phyloP scores from a whole-genome alignment of 1,284 basidiomycete species.

The Tilletia walkeri region DNA sequence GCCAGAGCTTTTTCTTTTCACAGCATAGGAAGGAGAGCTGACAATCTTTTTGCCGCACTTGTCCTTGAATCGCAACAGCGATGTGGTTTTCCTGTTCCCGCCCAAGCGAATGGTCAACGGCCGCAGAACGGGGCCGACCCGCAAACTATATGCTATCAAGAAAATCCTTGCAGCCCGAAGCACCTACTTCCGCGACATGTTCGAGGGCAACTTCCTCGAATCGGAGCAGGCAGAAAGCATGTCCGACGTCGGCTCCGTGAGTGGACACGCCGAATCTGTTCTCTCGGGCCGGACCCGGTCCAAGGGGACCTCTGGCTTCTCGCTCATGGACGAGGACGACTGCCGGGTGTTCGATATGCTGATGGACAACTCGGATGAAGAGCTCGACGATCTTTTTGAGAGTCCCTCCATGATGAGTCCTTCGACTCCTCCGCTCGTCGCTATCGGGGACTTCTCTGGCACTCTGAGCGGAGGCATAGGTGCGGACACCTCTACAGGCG shows the following conservation, averaged over 20 bases:
- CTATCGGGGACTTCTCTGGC: background rate
- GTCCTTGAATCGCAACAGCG: constrained; percentile 20
- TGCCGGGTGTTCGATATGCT: constrained; percentile 25
- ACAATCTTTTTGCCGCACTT: background rate
- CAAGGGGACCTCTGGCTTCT: constrained; percentile 20
- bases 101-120: constrained; percentile 1
- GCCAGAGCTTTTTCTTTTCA: background rate
- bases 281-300: background rate
- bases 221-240: constrained; percentile 33
- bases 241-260: background rate
- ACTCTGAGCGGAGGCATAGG: background rate
- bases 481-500: background rate
- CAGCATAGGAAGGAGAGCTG: background rate
- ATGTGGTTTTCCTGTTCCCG: constrained; percentile 42
- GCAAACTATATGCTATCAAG: constrained; percentile 56
- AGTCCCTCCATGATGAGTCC: background rate
- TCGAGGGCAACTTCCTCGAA: constrained; percentile 48
- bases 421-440: constrained; percentile 5
- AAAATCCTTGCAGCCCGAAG: constrained; percentile 56
- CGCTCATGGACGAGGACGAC: constrained; percentile 26
- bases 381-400: constrained; percentile 24
- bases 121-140: constrained; percentile 25
- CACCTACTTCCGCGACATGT: constrained; percentile 56
- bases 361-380: constrained; percentile 34
- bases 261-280: background rate